These are phyloP conservation scores for Aureobasidium sp. DNA, from an alignment of 2,329 filamentous ascomycete species.

Conservation along the genomic window DNA sequence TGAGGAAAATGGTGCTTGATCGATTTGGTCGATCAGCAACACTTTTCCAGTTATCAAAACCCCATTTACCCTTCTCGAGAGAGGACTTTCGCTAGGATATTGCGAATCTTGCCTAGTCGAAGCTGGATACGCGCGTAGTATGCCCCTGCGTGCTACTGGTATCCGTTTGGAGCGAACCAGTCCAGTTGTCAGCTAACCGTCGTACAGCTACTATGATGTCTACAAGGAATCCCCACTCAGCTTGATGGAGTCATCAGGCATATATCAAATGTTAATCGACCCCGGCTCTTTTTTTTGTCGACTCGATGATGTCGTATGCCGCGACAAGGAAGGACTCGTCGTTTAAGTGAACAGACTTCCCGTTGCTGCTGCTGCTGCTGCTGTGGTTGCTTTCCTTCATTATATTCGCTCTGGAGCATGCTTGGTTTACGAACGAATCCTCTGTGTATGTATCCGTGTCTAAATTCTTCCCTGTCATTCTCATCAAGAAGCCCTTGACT, in stretches of 20 bases:
- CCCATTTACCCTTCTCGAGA: neutral
- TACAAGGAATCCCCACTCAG: neutral
- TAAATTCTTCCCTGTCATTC: neutral
- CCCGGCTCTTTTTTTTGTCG: neutral
- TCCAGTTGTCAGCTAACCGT: slow-evolving; percentile 5
- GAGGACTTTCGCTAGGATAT: neutral
- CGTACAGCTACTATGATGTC: neutral
- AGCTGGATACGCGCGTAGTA: neutral
- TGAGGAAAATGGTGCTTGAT: neutral
- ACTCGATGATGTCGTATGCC: slow-evolving; percentile 4
- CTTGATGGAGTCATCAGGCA: neutral
- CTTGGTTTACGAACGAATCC: slow-evolving; percentile 9
- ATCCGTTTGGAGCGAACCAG: neutral
- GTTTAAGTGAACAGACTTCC: neutral
- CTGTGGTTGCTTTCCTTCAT: neutral
- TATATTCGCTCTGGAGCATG: slow-evolving; percentile 7
- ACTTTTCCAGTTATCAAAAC: neutral
- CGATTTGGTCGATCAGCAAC: neutral
- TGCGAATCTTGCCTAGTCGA: neutral
- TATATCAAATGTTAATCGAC: neutral
- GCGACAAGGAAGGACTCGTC: neutral
- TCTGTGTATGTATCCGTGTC: neutral
- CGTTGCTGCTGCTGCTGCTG: neutral
- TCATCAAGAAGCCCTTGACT: neutral
- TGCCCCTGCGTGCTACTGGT: neutral